Evolutionary conservation across 768 basidiomycete species (phyloP).

Genomic region (Boletus vermiculosoides): DNA sequence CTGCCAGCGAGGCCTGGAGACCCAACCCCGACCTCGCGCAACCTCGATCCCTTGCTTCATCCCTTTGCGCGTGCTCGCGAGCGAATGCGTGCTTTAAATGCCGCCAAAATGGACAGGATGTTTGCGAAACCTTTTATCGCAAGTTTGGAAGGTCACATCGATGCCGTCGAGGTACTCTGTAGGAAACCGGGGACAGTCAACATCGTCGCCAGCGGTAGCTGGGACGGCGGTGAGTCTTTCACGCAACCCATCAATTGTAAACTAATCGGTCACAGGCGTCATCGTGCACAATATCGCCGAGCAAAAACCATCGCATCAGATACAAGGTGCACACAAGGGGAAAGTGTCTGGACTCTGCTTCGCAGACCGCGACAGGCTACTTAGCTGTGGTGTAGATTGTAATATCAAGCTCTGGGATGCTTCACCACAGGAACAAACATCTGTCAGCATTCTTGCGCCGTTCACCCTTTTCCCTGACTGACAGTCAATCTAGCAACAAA

Average conservation of each 20-base stretch:
- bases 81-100: constrained; percentile 90
- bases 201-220: constrained; percentile 86
- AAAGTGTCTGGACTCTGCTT: constrained; percentile 85
- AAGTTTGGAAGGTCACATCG: constrained; percentile 87
- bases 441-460: constrained; percentile 32
- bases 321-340: constrained; percentile 77
- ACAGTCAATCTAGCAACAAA: constrained; percentile 32
- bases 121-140: constrained; percentile 97
- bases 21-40: constrained; percentile 84
- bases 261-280: constrained; percentile 51
- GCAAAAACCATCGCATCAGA: constrained; percentile 49
- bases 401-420: constrained; percentile 81
- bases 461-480: neutral
- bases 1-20: constrained; percentile 76
- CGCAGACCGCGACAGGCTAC: constrained; percentile 55
- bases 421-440: constrained; percentile 36
- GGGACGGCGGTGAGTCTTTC: constrained; percentile 81
- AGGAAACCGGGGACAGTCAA: constrained; percentile 72
- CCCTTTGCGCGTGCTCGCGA: constrained; percentile 93
- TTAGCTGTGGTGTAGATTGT: constrained; percentile 82
- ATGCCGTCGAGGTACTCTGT: constrained; percentile 86
- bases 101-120: constrained; percentile 95
- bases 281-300: constrained; percentile 79
- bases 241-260: neutral
- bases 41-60: constrained; percentile 93